Conservation (phyloP, 169 alveolate species). For the Eimeria sp. region DNA sequence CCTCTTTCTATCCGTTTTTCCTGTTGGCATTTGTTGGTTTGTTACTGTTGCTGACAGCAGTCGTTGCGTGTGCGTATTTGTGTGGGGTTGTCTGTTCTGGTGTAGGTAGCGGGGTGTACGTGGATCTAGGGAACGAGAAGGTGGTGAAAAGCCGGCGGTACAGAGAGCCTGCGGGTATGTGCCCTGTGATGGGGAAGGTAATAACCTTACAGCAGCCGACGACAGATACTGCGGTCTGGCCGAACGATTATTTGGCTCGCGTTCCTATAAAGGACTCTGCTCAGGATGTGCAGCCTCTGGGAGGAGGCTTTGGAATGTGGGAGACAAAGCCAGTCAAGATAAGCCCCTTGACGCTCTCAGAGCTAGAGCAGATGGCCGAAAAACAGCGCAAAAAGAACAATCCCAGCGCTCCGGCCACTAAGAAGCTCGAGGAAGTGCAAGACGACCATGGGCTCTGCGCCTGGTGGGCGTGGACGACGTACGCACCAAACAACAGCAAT, state of each 20-base stretch:
- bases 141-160: neutral
- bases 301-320: conserved; percentile 77
- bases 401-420: neutral
- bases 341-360: conserved; percentile 49
- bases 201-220: conserved; percentile 68
- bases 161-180: conserved; percentile 75
- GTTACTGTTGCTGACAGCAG: neutral
- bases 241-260: conserved; percentile 13
- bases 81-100: neutral
- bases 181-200: conserved; percentile 72
- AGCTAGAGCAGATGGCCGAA: conserved; percentile 38
- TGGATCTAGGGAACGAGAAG: conserved; percentile 74
- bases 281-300: conserved; percentile 74
- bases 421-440: neutral
- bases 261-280: conserved; percentile 28
- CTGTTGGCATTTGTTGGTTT: neutral
- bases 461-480: conserved; percentile 71
- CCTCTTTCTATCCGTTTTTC: too few relatives aligned
- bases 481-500: neutral
- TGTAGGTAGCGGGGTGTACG: conserved; percentile 81
- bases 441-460: conserved; percentile 69
- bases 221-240: conserved; percentile 45
- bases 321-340: conserved; percentile 20
- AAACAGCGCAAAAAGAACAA: neutral
- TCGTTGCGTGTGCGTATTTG: neutral